phyloP scores from a whole-genome alignment of 2,329 filamentous ascomycete genomes.

The Calonectria pteridis region DNA sequence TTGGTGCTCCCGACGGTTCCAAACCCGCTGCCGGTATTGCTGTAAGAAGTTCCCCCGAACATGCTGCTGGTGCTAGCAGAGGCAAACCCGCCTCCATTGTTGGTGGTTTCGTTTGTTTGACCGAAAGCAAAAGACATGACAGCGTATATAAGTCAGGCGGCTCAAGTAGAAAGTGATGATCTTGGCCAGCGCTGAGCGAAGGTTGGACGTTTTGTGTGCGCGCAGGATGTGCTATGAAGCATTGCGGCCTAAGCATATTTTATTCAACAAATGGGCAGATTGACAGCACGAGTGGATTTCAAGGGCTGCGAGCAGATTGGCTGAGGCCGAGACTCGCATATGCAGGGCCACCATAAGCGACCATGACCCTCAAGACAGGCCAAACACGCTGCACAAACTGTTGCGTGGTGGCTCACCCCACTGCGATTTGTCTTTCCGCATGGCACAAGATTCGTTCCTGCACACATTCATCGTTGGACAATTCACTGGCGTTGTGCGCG shows the following conservation, averaged over 20 bases:
- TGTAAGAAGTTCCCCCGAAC: neutral
- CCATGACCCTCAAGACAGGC: neutral
- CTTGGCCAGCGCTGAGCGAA: too few relatives aligned
- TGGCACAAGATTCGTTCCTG: neutral
- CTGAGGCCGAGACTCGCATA: neutral
- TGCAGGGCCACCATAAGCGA: neutral
- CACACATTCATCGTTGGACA: neutral
- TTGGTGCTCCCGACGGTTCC: neutral
- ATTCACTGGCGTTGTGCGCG: neutral
- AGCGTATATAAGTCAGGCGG: neutral
- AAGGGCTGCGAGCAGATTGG: neutral
- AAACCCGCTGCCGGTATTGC: neutral
- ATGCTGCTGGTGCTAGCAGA: neutral
- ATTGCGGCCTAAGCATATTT: neutral
- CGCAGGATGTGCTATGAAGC: neutral
- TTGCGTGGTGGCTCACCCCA: neutral
- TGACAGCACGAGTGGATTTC: neutral
- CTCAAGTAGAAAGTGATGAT: neutral
- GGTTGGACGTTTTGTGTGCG: neutral
- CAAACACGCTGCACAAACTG: neutral
- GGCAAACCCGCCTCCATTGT: neutral
- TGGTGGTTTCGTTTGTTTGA: neutral
- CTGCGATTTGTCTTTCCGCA: too few relatives aligned
- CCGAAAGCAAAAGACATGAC: neutral
- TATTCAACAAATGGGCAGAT: neutral